Evolutionary conservation across 306 rosid genomes (phyloP).

Genomic region (Lathyrus aphaca): DNA sequence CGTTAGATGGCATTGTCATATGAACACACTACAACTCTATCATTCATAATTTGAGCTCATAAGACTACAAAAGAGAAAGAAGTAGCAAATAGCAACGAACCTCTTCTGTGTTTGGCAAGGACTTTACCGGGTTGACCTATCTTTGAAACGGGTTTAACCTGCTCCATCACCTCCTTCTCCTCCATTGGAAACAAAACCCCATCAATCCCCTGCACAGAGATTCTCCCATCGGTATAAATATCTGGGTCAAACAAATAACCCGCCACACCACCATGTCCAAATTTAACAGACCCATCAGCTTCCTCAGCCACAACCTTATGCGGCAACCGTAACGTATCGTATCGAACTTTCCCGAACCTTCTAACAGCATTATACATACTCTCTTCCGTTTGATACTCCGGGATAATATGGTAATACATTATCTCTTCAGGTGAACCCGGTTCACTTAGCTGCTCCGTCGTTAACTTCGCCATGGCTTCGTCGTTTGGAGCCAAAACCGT

Average conservation of each 20-base stretch:
- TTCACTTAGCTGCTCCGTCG: conserved; percentile 81
- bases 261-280: conserved; percentile 69
- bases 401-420: conserved; percentile 76
- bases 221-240: conserved; percentile 76
- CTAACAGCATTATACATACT: conserved; percentile 89
- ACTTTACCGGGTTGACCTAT: conserved; percentile 58
- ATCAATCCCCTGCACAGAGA: conserved; percentile 84
- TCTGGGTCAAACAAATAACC: conserved; percentile 85
- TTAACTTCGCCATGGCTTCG: conserved; percentile 81
- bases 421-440: conserved; percentile 90
- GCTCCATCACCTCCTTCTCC: conserved; percentile 44
- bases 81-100: conserved; percentile 40
- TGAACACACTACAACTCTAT: background rate
- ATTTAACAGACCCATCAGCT: conserved; percentile 82
- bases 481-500: conserved; percentile 86
- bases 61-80: background rate
- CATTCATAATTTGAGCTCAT: background rate
- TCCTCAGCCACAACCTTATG: conserved; percentile 75
- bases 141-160: conserved; percentile 34
- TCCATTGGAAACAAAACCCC: conserved; percentile 68
- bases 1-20: conserved; percentile 17
- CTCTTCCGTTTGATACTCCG: conserved; percentile 87
- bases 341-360: conserved; percentile 68
- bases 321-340: conserved; percentile 67
- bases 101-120: conserved; percentile 66